A percentile compares a stretch with the other conserved stretches of the same genome.
These are phyloP conservation scores for Hygrophorus pudorinus DNA, from an alignment of 768 basidiomycete species.

Conservation along the genomic window DNA sequence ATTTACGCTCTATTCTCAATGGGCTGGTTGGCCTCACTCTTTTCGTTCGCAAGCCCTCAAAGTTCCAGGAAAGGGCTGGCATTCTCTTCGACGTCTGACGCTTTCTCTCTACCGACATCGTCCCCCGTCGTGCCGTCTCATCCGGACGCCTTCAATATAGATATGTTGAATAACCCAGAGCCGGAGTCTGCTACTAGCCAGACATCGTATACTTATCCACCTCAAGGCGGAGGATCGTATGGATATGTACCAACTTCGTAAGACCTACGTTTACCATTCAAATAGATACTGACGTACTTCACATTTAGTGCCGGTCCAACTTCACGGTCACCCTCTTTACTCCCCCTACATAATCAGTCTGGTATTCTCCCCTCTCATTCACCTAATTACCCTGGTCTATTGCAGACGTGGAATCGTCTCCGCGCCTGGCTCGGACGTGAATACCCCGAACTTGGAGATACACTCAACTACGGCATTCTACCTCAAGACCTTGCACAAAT, in stretches of 20 bases:
- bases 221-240: conserved; percentile 47
- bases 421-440: conserved; percentile 73
- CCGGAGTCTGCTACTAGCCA: conserved; percentile 32
- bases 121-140: conserved; percentile 48
- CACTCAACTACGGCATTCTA: conserved; percentile 85
- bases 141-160: conserved; percentile 51
- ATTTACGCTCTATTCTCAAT: conserved; percentile 25
- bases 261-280: conserved; percentile 9
- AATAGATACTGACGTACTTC: conserved; percentile 7
- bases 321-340: conserved; percentile 39
- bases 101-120: conserved; percentile 75
- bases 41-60: conserved; percentile 40
- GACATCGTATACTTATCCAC: conserved; percentile 69
- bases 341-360: conserved; percentile 59
- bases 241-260: conserved; percentile 54
- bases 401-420: conserved; percentile 76
- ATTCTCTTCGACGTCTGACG: conserved; percentile 74
- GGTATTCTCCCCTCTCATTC: conserved; percentile 33
- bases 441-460: conserved; percentile 93
- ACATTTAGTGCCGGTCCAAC: conserved; percentile 31
- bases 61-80: conserved; percentile 51
- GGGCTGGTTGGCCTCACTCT: conserved; percentile 68
- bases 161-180: conserved; percentile 40
- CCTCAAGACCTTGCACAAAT: conserved; percentile 71
- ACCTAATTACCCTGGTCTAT: conserved; percentile 63